These are phyloP conservation scores for Colletotrichum sojae DNA, from an alignment of 2,329 filamentous ascomycete genomes.

Conservation along the genomic window DNA sequence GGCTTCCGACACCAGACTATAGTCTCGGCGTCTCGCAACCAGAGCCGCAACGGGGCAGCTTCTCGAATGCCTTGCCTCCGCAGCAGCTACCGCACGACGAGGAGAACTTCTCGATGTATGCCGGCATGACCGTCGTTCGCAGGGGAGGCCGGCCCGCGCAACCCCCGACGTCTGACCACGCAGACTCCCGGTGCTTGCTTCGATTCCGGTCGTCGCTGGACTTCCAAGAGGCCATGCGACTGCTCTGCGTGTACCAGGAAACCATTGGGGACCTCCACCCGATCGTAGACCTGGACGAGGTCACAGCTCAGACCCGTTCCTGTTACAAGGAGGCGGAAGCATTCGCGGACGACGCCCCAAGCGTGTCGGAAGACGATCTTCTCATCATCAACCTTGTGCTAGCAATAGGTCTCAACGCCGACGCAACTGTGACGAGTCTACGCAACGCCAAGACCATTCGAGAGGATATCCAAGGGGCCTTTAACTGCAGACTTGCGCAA, in stretches of 20 bases:
- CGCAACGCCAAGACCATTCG: neutral
- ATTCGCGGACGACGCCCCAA: neutral
- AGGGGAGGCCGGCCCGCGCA: neutral
- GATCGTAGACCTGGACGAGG: neutral
- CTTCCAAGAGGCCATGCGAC: neutral
- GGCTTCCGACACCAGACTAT: slow-evolving; percentile 47
- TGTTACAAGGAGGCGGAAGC: neutral
- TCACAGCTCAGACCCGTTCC: neutral
- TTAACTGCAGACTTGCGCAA: neutral
- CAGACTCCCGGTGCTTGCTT: neutral
- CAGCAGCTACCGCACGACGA: neutral
- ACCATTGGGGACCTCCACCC: neutral
- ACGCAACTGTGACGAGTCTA: slow-evolving; percentile 14
- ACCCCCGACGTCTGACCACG: neutral
- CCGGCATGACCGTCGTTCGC: neutral
- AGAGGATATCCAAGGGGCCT: neutral
- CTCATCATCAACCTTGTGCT: slow-evolving; percentile 36
- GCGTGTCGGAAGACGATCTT: slow-evolving; percentile 31
- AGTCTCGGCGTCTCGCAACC: slow-evolving; percentile 46
- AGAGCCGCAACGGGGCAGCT: slow-evolving; percentile 37
- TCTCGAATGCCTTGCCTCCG: neutral
- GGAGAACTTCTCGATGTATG: neutral
- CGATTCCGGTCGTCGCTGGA: neutral
- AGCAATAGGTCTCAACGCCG: slow-evolving; percentile 37
- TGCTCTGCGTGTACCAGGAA: neutral